Base-by-base conservation (phyloP, 2,329 filamentous ascomycete species). In the Grosmannia serpens region DNA sequence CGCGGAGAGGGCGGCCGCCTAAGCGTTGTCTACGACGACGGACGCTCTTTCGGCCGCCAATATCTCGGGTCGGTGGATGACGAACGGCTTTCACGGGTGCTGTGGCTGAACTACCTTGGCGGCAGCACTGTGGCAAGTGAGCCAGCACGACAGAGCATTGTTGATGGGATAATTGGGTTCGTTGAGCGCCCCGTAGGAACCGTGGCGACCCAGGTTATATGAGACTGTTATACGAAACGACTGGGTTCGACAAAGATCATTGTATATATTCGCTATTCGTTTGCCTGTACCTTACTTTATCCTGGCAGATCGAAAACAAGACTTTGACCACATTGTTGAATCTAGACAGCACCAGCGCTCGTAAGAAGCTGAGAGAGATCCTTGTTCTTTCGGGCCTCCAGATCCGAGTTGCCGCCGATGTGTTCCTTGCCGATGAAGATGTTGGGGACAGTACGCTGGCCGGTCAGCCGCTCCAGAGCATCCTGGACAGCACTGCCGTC, bases 381-480 rank as follows among this genome's bases (percentile, higher is more conserved):
- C 73, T 82, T 83, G 73, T 79, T 83, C 57, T 71, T 71, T 57
- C 64, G 66, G 1, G 75, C 78, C 75, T 91, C 86, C 63, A 95
- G 73, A 66, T 94, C 92, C 27, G 90, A 95, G 83, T 97, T 97
- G 65, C 94, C 94, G 63, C 94, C 94, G 71, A 99, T 95, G 75
- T 96, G 92, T 78, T 95, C 77, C 77, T 91, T 77, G 66, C 76
- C 77, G 74, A 99, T 97, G 79, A 88, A 97, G 77, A 96, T 88
- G 78, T 97, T 97, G 67, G 94, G 94, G 7, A 99, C 94, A 67
- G 89, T 92, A 68, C 85, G 80, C 80, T 99, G 94, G 71, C 82
- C 79, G 59, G 85, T 89, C 67, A 97, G 82, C 63, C 92, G 81
- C 65, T 82, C 73, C 61, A 99, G 88, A 29, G 91, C 90, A 64